Percentiles rank a stretch among this genome's conserved stretches.
phyloP scores from a whole-genome alignment of 331 rosid genomes.

The Quercus lobata region DNA sequence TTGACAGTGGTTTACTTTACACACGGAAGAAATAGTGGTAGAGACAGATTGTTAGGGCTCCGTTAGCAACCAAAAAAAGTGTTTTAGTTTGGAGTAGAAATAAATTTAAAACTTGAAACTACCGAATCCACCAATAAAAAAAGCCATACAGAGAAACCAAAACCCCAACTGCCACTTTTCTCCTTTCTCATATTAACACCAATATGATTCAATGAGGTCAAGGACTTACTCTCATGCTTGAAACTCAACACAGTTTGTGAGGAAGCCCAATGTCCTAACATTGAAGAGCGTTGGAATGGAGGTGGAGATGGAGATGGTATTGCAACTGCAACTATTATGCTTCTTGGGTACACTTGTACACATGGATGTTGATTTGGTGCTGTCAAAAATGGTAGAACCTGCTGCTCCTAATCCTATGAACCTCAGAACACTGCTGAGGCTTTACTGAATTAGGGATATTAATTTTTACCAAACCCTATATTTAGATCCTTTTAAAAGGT shows the following conservation, averaged over 20 bases:
- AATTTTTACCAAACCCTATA: too few relatives aligned
- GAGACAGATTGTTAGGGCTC: too few relatives aligned
- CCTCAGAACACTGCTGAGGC: slow-evolving; percentile 79
- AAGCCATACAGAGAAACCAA: slow-evolving; percentile 1
- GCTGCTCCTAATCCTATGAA: slow-evolving; percentile 87
- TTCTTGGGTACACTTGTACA: slow-evolving; percentile 93
- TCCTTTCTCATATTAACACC: background rate
- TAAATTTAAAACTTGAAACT: background rate
- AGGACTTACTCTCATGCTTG: slow-evolving; percentile 57
- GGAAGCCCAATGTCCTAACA: slow-evolving; percentile 94
- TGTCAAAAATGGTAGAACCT: slow-evolving; percentile 82
- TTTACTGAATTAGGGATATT: background rate
- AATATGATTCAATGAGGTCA: slow-evolving; percentile 41
- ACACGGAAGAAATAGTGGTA: too few relatives aligned
- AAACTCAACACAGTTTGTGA: slow-evolving; percentile 91
- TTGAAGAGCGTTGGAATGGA: slow-evolving; percentile 96
- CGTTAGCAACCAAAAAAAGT: too few relatives aligned
- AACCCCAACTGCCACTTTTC: slow-evolving; percentile 3
- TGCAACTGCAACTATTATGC: slow-evolving; percentile 93
- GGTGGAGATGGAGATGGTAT: slow-evolving; percentile 69
- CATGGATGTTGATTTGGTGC: slow-evolving; percentile 93
- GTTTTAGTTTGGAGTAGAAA: too few relatives aligned
- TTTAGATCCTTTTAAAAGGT: too few relatives aligned
- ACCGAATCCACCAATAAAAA: background rate
- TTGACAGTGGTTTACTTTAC: too few relatives aligned